phyloP scores from a whole-genome alignment of 257 asterid species.

The Capsicum pubescens region DNA sequence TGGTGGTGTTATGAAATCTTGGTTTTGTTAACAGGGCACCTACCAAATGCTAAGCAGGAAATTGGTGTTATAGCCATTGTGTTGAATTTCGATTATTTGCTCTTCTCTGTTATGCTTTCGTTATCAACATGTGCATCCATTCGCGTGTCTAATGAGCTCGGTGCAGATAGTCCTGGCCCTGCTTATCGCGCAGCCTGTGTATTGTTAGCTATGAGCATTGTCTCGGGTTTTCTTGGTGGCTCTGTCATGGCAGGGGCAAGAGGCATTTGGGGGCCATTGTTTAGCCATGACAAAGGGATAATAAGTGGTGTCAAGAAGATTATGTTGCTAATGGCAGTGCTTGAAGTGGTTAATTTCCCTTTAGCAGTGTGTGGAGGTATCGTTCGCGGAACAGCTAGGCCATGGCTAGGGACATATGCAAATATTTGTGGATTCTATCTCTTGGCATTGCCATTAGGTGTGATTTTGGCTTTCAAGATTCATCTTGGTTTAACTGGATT shows the following conservation, averaged over 20 bases:
- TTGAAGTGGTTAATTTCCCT: slow-evolving; percentile 83
- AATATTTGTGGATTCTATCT: slow-evolving; percentile 73
- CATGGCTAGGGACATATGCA: slow-evolving; percentile 80
- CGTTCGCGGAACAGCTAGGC: slow-evolving; percentile 87
- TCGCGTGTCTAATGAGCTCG: slow-evolving; percentile 89
- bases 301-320: slow-evolving; percentile 50
- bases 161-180: slow-evolving; percentile 50
- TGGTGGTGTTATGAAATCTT: slow-evolving; percentile 96
- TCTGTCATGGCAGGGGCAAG: slow-evolving; percentile 55
- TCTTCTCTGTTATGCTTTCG: slow-evolving; percentile 75
- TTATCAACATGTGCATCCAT: slow-evolving; percentile 71
- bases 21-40: slow-evolving; percentile 69
- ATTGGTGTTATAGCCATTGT: slow-evolving; percentile 77
- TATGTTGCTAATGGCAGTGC: slow-evolving; percentile 64
- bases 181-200: slow-evolving; percentile 60
- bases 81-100: slow-evolving; percentile 76
- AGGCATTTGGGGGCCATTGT: slow-evolving; percentile 72
- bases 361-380: slow-evolving; percentile 84
- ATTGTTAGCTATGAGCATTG: slow-evolving; percentile 39
- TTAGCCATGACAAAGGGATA: slow-evolving; percentile 57
- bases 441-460: slow-evolving; percentile 74
- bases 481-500: slow-evolving; percentile 71
- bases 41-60: slow-evolving; percentile 56
- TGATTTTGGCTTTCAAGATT: slow-evolving; percentile 60
- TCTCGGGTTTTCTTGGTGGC: slow-evolving; percentile 61